Evolutionary conservation across 164 flowering plant genomes (phyloP), one percentile per base, ranked within the genome.

Genomic region (Stephania cephalantha): DNA sequence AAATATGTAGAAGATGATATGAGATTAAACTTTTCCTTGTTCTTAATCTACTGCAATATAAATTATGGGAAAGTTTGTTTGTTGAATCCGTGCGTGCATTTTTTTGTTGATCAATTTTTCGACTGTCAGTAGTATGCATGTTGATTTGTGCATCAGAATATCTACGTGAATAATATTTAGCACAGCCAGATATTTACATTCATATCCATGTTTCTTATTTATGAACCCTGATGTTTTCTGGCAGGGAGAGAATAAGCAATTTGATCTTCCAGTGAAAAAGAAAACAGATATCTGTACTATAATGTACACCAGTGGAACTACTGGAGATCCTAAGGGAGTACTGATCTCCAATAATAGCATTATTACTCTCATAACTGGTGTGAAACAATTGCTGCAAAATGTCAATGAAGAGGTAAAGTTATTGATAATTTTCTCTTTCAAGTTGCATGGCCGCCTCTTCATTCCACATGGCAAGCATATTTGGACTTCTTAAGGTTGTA

Each of bases 231-330:
- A 76, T 58, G 35, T 74, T 53, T 22, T 7, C 25, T 20, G 45
- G 71, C 93, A 95, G 99, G 97, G 97, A 53, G 83, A 81, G 29
- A 67, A 75, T 69, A 82, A 87, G 73, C 79, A 88, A 13, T 90
- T 82, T 78, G 91, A 91, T 53, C 86, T 94, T 76, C 98, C 97
- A 29, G 72, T 31, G 45, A 88, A 78, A 65, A 84, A 85, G 79
- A 92, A 83, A 82, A 81, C 78, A 29, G 99, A 96, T 70, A 89
- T 96, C 11, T 94, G 92, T 73, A 96, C 98, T 22, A 92, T 96
- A 77, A 96, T 96, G 98, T 96, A 96, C 80, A 96, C 98, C 20
- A 96, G 99, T 82, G 99, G 98, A 85, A 96, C 99, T 63, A 96
- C 98, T 45, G 97, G 99, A 70, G 97, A 94, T 61, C 99, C 99